phyloP scores from a whole-genome alignment of 1,284 basidiomycete genomes.

The Vanrija humicola region DNA sequence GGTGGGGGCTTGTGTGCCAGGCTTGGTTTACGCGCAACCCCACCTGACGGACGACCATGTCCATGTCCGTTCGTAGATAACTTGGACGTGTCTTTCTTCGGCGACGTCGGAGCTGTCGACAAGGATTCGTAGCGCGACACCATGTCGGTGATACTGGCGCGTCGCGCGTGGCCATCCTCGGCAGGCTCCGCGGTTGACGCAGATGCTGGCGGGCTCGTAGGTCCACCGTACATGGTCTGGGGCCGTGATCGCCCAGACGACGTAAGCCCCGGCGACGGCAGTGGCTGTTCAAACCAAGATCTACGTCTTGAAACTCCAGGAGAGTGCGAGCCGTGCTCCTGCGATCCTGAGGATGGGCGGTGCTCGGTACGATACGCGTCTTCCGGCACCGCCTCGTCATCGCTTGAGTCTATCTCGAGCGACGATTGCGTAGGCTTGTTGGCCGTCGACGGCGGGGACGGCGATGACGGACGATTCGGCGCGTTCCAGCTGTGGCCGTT shows the following conservation, averaged over 20 bases:
- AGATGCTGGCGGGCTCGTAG: not conserved
- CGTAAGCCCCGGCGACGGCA: no score
- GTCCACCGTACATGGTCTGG: conserved; percentile 4
- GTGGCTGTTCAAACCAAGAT: conserved; percentile 4
- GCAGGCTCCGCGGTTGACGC: no score
- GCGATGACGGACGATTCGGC: not conserved
- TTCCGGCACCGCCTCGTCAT: conserved; percentile 38
- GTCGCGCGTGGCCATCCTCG: conserved; percentile 23
- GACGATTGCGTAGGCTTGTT: not conserved
- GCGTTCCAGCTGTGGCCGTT: not conserved
- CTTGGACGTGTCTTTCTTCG: no score
- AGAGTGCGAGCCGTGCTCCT: conserved; percentile 5
- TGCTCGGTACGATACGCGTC: conserved; percentile 6
- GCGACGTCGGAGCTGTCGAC: not conserved
- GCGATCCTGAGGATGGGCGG: conserved; percentile 1
- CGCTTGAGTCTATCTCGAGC: conserved; percentile 29
- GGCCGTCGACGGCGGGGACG: not conserved
- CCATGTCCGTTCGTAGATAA: no score
- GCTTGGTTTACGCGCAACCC: no score
- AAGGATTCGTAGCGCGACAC: conserved; percentile 40
- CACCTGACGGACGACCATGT: no score
- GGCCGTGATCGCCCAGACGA: conserved; percentile 1
- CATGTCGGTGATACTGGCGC: conserved; percentile 45
- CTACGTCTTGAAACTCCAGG: conserved; percentile 2
- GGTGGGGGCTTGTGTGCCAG: conserved; percentile 14